Evolutionary conservation across 371 early-diverging fungal species (phyloP).

Genomic region (Actinomortierella ambigua): DNA sequence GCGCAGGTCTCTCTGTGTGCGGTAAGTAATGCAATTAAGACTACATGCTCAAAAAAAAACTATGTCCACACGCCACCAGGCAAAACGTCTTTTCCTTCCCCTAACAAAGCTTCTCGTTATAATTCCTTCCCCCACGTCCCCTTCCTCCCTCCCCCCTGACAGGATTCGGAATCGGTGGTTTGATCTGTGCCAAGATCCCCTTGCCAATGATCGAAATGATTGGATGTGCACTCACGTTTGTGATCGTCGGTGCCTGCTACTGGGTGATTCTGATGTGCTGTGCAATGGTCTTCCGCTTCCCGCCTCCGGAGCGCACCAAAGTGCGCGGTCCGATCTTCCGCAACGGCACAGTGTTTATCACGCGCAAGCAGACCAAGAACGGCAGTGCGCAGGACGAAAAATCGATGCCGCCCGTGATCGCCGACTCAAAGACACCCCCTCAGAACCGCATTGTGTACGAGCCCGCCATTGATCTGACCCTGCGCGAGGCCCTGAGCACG

Average conservation of each 20-base stretch:
- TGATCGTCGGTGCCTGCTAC: constrained; percentile 53
- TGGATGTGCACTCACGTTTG: constrained; percentile 59
- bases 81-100: not conserved
- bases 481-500: constrained; percentile 40
- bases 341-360: constrained; percentile 48
- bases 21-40: constrained; percentile 41
- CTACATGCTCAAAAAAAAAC: no score
- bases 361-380: constrained; percentile 35
- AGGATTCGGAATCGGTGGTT: constrained; percentile 70
- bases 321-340: constrained; percentile 58
- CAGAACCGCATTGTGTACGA: constrained; percentile 45
- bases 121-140: not conserved
- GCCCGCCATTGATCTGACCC: constrained; percentile 42
- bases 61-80: no score
- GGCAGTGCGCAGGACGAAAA: constrained; percentile 25
- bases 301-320: constrained; percentile 65
- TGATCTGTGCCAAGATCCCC: constrained; percentile 66
- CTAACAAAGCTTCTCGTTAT: not conserved
- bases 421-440: constrained; percentile 36
- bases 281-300: constrained; percentile 60
- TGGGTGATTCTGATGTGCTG: constrained; percentile 52
- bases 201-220: constrained; percentile 53
- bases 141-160: not conserved
- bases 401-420: constrained; percentile 31
- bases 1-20: constrained; percentile 66